These are phyloP conservation scores for Tolypocladium album DNA, from an alignment of 2,329 filamentous ascomycete genomes.

Conservation along the genomic window DNA sequence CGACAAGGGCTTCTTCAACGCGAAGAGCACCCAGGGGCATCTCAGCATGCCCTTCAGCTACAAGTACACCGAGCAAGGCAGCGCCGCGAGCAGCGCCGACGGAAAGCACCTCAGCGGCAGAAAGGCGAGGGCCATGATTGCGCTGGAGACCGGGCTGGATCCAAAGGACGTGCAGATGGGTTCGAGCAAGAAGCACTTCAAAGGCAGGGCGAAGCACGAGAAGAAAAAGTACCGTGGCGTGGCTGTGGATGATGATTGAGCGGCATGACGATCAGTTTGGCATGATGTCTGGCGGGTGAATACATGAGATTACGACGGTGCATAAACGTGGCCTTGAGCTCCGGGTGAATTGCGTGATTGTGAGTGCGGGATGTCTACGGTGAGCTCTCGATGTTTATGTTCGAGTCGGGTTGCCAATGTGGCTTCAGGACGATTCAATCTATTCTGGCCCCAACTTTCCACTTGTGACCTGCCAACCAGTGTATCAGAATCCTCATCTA, in stretches of 20 bases:
- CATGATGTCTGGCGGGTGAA: not conserved
- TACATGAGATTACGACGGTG: not conserved
- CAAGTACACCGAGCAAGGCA: slow-evolving; percentile 77
- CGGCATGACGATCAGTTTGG: not conserved
- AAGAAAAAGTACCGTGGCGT: slow-evolving; percentile 22
- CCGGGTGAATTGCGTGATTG: not conserved
- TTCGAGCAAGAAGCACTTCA: slow-evolving; percentile 86
- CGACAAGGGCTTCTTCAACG: slow-evolving; percentile 83
- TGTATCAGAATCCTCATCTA: not conserved
- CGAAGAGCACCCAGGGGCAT: slow-evolving; percentile 52
- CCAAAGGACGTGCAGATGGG: slow-evolving; percentile 60
- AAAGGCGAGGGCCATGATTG: slow-evolving; percentile 71
- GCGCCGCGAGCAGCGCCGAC: slow-evolving; percentile 13
- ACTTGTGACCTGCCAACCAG: not conserved
- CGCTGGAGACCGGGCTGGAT: slow-evolving; percentile 76
- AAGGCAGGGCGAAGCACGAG: slow-evolving; percentile 55
- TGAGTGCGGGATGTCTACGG: not conserved
- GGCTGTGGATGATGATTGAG: not conserved
- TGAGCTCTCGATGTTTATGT: not conserved
- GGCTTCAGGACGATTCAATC: not conserved
- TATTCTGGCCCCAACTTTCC: not conserved
- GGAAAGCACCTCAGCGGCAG: slow-evolving; percentile 66
- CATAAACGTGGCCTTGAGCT: not conserved
- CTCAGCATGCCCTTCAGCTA: slow-evolving; percentile 76
- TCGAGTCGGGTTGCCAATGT: not conserved